phyloP scores from a whole-genome alignment of 148 eudicot species.

The Pharnaceum exiguum region DNA sequence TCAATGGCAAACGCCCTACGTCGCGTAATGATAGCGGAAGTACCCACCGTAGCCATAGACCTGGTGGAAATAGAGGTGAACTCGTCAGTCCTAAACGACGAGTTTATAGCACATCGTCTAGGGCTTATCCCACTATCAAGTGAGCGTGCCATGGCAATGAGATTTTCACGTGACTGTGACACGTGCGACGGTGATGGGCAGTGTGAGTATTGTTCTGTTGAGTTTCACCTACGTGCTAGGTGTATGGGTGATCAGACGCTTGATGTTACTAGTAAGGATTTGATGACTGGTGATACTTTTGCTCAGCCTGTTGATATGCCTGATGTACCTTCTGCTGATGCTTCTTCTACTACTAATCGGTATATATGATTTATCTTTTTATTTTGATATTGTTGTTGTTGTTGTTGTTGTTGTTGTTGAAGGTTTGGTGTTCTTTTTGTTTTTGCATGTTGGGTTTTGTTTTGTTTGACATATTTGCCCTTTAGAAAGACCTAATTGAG shows the following conservation, averaged over 20 bases:
- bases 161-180: conserved; percentile 95
- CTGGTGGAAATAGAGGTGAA: conserved; percentile 92
- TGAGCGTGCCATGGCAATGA: conserved; percentile 86
- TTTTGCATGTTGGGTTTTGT: no score
- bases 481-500: no score
- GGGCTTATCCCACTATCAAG: conserved; percentile 84
- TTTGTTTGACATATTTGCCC: no score
- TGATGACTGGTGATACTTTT: conserved; percentile 73
- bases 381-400: neutral
- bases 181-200: conserved; percentile 96
- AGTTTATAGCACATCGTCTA: conserved; percentile 83
- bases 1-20: conserved; percentile 90
- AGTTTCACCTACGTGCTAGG: conserved; percentile 76
- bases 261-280: conserved; percentile 84
- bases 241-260: conserved; percentile 74
- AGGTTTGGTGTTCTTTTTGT: no score
- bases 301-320: conserved; percentile 77
- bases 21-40: conserved; percentile 93
- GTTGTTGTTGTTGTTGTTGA: no score
- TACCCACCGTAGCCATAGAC: conserved; percentile 86
- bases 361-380: neutral
- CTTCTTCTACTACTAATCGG: conserved; percentile 43
- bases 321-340: conserved; percentile 46
- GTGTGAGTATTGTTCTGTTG: conserved; percentile 92
- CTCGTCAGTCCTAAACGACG: conserved; percentile 85